Conservation (phyloP, 2,329 filamentous ascomycete species). For the Venturia oleaginea region DNA sequence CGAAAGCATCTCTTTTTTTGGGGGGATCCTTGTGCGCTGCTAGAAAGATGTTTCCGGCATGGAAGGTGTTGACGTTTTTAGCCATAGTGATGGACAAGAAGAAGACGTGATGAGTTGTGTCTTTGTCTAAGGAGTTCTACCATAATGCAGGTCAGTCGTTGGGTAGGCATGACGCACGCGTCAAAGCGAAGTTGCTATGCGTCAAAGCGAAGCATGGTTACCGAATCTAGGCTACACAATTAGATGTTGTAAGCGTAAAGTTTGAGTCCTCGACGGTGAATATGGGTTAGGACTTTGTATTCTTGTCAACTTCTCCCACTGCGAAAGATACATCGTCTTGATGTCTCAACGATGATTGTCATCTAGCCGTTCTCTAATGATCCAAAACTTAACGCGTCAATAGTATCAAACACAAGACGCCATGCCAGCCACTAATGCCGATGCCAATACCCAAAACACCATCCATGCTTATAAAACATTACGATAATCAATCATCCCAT, state of each 20-base stretch:
- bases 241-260: too few relatives aligned
- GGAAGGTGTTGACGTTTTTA: background rate
- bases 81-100: background rate
- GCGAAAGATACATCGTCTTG: background rate
- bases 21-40: background rate
- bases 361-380: background rate
- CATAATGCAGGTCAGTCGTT: too few relatives aligned
- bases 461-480: constrained; percentile 1
- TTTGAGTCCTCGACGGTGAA: too few relatives aligned
- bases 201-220: too few relatives aligned
- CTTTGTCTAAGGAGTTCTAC: background rate
- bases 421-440: background rate
- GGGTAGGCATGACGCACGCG: too few relatives aligned
- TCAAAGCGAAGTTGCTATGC: too few relatives aligned
- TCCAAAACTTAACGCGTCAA: background rate
- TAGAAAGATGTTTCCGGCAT: background rate
- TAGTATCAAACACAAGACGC: background rate
- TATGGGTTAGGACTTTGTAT: background rate
- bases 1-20: background rate
- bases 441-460: background rate
- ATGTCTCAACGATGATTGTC: background rate
- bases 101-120: background rate
- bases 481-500: constrained; percentile 63
- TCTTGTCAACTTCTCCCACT: background rate
- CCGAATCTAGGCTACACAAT: too few relatives aligned